Base-by-base conservation (phyloP, 257 asterid species). In the Fraxinus anomala region DNA sequence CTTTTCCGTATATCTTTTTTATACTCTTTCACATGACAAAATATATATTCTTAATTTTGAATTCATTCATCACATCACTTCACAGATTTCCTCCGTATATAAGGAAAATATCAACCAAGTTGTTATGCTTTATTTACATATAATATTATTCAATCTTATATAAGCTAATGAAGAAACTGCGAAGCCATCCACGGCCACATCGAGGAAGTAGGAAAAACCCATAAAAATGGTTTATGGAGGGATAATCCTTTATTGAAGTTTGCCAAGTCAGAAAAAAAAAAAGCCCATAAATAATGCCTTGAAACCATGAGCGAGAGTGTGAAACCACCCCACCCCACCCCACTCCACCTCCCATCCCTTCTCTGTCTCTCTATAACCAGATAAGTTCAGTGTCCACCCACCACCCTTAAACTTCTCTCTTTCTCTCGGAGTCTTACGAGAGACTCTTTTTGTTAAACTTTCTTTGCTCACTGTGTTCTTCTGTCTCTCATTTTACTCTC, bases 361-460 rank as follows among this genome's bases (percentile, higher is more conserved):
- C 81, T 70, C 76, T 80, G 24, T 44, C 85, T 85, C 88, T 87
- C 89, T 79, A 83, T 80, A 79, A 82, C 63, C 86, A 79, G 81
- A 78, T 73, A 86, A 42, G 83, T 85, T 82, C 83, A 83, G 83
- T 88, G 91, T 85, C 87, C 89, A 89, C 81, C 88, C 82, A 85
- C 83, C 83, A 31, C 82, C 80, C 78, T 82, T 87, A 70, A 75
- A 75, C 70, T 56, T 28, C 75, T 77, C 73, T 70, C 73, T 72
- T 68, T 79, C 80, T 85, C 71, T 49, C 12, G 2, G 70, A 44
- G 56, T 75, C 59, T 83, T 81, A 34, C 70, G 77, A 63, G 69
- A 63, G 36, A 63, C 36, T n/a, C n/a, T n/a, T n/a, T n/a, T n/a
- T n/a, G n/a, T n/a, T 24, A 11, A 77, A 61, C 13, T 77, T 8